phyloP scores from a whole-genome alignment of 176 grass and related monocot genomes.

The Oryza brachyantha region DNA sequence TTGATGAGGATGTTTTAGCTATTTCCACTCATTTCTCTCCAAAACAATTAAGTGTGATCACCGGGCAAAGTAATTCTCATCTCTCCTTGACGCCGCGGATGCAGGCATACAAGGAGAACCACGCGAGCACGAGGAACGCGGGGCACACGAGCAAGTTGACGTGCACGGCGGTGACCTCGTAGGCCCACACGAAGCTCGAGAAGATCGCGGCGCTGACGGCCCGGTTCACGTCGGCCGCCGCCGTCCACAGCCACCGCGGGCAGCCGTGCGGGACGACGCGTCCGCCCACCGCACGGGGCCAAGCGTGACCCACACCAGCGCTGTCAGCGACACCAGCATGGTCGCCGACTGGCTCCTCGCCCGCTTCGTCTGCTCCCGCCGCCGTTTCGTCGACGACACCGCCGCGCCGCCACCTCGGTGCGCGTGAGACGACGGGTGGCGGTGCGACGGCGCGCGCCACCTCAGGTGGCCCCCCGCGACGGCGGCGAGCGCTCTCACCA shows the following conservation, averaged over 20 bases:
- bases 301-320: slow-evolving; percentile 37
- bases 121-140: slow-evolving; percentile 14
- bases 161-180: not conserved
- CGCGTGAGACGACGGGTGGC: not conserved
- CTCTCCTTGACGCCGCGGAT: not conserved
- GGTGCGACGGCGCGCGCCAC: not conserved
- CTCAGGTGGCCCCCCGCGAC: not conserved
- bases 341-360: slow-evolving; percentile 38
- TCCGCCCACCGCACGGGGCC: slow-evolving; percentile 36
- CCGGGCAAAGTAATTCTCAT: too few species aligned
- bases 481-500: slow-evolving; percentile 4
- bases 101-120: not conserved
- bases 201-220: slow-evolving; percentile 1
- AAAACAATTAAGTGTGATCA: too few species aligned
- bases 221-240: not conserved
- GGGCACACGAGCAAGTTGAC: slow-evolving; percentile 7
- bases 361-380: slow-evolving; percentile 36
- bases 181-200: slow-evolving; percentile 22
- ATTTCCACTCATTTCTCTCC: not conserved
- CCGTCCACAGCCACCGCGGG: slow-evolving; percentile 3
- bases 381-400: not conserved
- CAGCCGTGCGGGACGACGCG: not conserved
- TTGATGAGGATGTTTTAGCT: too few species aligned
- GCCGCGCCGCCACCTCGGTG: not conserved
- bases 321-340: slow-evolving; percentile 34